phyloP scores from a whole-genome alignment of 2,329 filamentous ascomycete genomes.

The Aureobasidium zeae region DNA sequence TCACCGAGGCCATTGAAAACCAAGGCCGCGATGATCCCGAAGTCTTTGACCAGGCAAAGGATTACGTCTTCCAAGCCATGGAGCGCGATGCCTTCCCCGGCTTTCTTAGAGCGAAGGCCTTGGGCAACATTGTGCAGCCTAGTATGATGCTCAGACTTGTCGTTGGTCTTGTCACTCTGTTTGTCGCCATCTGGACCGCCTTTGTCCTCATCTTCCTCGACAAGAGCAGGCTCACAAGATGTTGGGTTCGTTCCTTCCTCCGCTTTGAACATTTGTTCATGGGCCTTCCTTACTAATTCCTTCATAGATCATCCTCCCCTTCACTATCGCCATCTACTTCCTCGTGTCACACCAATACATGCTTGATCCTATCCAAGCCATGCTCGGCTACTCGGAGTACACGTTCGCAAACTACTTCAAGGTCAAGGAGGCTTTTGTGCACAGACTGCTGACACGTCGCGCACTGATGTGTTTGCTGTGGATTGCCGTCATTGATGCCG shows the following conservation, averaged over 20 bases:
- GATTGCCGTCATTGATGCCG: conserved; percentile 66
- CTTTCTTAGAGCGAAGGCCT: conserved; percentile 86
- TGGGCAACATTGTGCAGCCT: conserved; percentile 89
- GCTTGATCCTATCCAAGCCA: conserved; percentile 80
- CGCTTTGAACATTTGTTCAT: background rate
- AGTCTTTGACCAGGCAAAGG: conserved; percentile 93
- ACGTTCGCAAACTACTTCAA: conserved; percentile 86
- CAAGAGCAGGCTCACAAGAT: conserved; percentile 60
- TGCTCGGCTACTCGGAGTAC: conserved; percentile 90
- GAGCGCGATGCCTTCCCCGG: conserved; percentile 98
- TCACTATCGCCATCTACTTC: conserved; percentile 82
- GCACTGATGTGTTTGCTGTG: conserved; percentile 71
- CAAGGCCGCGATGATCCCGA: conserved; percentile 90
- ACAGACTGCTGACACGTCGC: conserved; percentile 73
- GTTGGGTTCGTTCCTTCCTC: conserved; percentile 58
- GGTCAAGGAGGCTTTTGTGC: conserved; percentile 84
- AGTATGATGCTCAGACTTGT: conserved; percentile 81
- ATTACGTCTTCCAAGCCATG: conserved; percentile 99
- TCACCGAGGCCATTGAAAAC: conserved; percentile 81
- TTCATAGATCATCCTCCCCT: conserved; percentile 72
- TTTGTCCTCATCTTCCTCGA: conserved; percentile 91
- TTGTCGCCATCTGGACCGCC: conserved; percentile 85
- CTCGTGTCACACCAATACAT: conserved; percentile 91
- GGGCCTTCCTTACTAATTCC: background rate
- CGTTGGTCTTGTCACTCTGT: conserved; percentile 74